Percentiles rank a stretch among this genome's conserved stretches.
Conservation (phyloP, 192 early-diverging fungal species). For the Spizellomyces sp. region DNA sequence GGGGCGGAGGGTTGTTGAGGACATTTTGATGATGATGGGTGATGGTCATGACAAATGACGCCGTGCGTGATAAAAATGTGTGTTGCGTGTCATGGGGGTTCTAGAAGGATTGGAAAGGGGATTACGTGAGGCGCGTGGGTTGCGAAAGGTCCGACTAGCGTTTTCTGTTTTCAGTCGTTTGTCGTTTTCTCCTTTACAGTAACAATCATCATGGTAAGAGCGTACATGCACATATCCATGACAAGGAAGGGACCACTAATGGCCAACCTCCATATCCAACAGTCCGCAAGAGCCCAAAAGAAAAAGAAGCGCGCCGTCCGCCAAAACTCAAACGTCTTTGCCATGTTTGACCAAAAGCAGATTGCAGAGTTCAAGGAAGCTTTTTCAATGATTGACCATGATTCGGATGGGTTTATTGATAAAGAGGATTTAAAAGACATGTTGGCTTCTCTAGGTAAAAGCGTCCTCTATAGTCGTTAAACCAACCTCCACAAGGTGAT, state of each 20-base stretch:
- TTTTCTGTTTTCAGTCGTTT: too few species aligned
- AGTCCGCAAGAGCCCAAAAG: slow-evolving; percentile 61
- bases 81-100: too few species aligned
- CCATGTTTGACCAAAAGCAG: slow-evolving; percentile 95
- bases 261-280: not conserved
- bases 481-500: not conserved
- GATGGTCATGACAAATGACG: too few species aligned
- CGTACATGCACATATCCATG: not conserved
- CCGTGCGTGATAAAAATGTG: too few species aligned
- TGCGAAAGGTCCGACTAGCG: too few species aligned
- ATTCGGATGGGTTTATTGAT: slow-evolving; percentile 89
- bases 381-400: slow-evolving; percentile 94
- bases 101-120: too few species aligned
- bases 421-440: slow-evolving; percentile 91
- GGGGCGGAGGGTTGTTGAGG: slow-evolving; percentile 10
- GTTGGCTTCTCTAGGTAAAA: slow-evolving; percentile 75
- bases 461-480: slow-evolving; percentile 2
- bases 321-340: slow-evolving; percentile 97
- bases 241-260: not conserved
- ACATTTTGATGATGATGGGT: not conserved
- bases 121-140: too few species aligned
- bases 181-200: too few species aligned
- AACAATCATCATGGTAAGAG: not conserved
- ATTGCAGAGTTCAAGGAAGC: slow-evolving; percentile 97
- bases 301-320: slow-evolving; percentile 90